Evolutionary conservation across 306 rosid genomes (phyloP).

Genomic region (Sicyos edulis): DNA sequence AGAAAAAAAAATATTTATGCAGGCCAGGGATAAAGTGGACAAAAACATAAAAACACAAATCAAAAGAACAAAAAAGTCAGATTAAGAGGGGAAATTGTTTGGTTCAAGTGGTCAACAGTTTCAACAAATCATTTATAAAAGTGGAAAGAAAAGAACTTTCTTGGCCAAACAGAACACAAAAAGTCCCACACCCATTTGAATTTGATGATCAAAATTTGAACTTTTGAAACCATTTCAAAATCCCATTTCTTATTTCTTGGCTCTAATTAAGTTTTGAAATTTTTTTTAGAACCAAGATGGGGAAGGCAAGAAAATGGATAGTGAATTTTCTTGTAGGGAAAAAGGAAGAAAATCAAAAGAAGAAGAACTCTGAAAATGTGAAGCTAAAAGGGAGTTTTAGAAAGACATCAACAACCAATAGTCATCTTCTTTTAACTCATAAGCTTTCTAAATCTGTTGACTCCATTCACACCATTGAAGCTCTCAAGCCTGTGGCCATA

Average conservation of each 20-base stretch:
- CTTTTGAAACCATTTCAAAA: constrained; percentile 2
- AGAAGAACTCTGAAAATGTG: constrained; percentile 35
- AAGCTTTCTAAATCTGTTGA: constrained; percentile 48
- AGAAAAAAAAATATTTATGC: constrained; percentile 28
- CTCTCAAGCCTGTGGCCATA: constrained; percentile 23
- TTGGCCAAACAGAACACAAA: constrained; percentile 11
- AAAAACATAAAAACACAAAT: constrained; percentile 25
- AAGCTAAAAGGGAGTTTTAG: constrained; percentile 75
- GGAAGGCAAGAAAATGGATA: constrained; percentile 78
- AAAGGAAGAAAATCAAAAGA: constrained; percentile 48
- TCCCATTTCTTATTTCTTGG: not conserved
- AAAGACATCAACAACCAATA: constrained; percentile 33
- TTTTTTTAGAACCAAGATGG: constrained; percentile 36
- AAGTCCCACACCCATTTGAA: constrained; percentile 12
- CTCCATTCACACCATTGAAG: constrained; percentile 28
- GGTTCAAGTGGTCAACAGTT: constrained; percentile 15
- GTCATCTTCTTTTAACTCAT: constrained; percentile 21
- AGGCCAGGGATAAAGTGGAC: constrained; percentile 45
- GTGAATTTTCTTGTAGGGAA: constrained; percentile 54
- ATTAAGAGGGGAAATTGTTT: not conserved
- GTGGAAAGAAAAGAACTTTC: not conserved
- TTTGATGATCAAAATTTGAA: constrained; percentile 14
- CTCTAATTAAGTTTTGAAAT: not conserved
- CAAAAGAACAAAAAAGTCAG: constrained; percentile 9
- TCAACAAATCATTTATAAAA: constrained; percentile 15